These are phyloP conservation scores for Dactylella cylindrospora DNA, from an alignment of 2,329 filamentous ascomycete genomes.

Conservation along the genomic window DNA sequence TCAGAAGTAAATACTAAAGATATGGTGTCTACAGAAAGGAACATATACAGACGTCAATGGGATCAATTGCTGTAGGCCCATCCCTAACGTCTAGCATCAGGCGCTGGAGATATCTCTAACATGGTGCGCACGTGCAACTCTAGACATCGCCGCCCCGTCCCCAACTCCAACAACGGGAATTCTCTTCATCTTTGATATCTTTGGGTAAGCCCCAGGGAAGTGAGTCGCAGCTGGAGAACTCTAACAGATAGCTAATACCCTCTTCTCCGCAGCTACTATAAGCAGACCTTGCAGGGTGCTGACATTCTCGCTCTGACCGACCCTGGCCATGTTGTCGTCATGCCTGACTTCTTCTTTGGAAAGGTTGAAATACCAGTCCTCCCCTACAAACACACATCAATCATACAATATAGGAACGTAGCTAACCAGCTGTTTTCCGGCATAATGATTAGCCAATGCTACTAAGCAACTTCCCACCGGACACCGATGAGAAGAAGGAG, in stretches of 20 bases:
- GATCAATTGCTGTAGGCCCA: constrained; percentile 29
- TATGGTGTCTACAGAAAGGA: constrained; percentile 14
- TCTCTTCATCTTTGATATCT: constrained; percentile 36
- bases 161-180: constrained; percentile 30
- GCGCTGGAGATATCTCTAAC: too few relatives aligned
- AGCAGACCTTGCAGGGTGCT: constrained; percentile 33
- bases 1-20: neutral
- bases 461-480: constrained; percentile 12
- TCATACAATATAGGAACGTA: neutral
- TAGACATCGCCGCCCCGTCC: constrained; percentile 31
- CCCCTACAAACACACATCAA: neutral
- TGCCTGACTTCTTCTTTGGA: constrained; percentile 88
- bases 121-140: too few relatives aligned
- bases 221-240: too few relatives aligned
- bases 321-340: constrained; percentile 63
- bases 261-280: constrained; percentile 7
- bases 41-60: constrained; percentile 24
- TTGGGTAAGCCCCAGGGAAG: constrained; percentile 18
- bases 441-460: constrained; percentile 31
- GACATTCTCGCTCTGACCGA: constrained; percentile 37
- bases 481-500: constrained; percentile 12
- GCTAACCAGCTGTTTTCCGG: neutral
- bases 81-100: too few relatives aligned
- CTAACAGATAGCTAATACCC: neutral
- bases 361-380: constrained; percentile 50